Evolutionary conservation across 2,329 filamentous ascomycete species (phyloP), one percentile per base, ranked within the genome.

Genomic region (Mycogone perniciosa): DNA sequence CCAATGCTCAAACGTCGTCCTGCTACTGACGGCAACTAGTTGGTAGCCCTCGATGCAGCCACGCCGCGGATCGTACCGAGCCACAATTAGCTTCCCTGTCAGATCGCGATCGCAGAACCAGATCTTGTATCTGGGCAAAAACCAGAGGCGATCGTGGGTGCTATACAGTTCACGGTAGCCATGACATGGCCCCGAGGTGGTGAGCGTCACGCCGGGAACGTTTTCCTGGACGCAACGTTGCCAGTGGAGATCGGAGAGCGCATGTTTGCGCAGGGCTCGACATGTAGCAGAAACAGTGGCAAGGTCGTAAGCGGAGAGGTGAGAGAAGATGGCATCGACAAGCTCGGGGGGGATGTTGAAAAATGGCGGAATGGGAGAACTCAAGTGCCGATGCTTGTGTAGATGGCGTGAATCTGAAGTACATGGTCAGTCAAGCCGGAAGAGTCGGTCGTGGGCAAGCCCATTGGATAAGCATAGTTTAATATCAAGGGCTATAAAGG

Each of bases 101-200:
- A 89, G 76, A 31, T 84, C 78, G 2, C 75, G 77, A 66, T 96
- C 89, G 53, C 82, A 80, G 62, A 96, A 92, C 91, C 91, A 96
- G 56, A 96, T 74, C 67, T 88, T 91, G 63, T 88, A 76, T 46
- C 80, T 82, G 0, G 88, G 76, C 1, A 96, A 74, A 61, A 95
- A 96, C 91, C 91, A 96, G 60, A 85, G 82, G 0, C 86, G 85
- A 56, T 93, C 79, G 64, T 93, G 87, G 20, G 83, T 76, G 39
- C 77, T 71, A 64, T 87, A 96, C 2, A 96, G 78, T 29, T 86
- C 77, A 51, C 80, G 81, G 67, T 84, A 96, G 27, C 76, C 83
- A 2, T 70, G 59, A 60, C 78, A 84, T 6, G 85, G 84, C 6
- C 74, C 76, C 0, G 84, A 74, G 1, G 75, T 73, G 1, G 68